These are phyloP conservation scores for Eucalyptus caleyi DNA, from an alignment of 345 rosid genomes.

Conservation along the genomic window DNA sequence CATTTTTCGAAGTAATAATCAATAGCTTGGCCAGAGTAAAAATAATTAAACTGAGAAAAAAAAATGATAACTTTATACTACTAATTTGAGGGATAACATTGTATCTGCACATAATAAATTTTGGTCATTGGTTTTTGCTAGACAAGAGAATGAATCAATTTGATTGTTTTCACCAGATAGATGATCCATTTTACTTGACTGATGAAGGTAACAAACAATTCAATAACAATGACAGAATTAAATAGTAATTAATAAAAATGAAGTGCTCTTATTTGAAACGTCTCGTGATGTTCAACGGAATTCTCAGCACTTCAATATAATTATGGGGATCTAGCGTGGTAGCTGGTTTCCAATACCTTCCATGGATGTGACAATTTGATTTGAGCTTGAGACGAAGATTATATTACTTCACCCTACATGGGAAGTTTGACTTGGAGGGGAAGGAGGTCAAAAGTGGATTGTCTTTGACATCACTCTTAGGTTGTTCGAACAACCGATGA, in stretches of 20 bases:
- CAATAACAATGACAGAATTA: neutral
- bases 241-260: neutral
- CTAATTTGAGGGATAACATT: neutral
- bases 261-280: neutral
- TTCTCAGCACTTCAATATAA: neutral
- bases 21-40: neutral
- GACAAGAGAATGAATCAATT: neutral
- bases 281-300: neutral
- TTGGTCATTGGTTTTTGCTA: neutral
- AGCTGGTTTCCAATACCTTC: neutral
- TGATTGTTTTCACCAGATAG: neutral
- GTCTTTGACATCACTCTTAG: slow-evolving; percentile 67
- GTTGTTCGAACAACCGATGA: slow-evolving; percentile 53
- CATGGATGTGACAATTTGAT: neutral
- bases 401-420: neutral
- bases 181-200: neutral
- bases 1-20: neutral
- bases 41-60: too few species aligned
- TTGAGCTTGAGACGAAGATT: neutral
- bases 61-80: neutral
- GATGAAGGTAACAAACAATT: too few species aligned
- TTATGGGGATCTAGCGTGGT: neutral
- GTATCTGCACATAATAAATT: neutral
- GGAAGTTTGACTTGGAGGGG: slow-evolving; percentile 13
- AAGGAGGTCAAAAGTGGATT: slow-evolving; percentile 31